Evolutionary conservation across 331 rosid species (phyloP).

Genomic region (Malus hybrid): DNA sequence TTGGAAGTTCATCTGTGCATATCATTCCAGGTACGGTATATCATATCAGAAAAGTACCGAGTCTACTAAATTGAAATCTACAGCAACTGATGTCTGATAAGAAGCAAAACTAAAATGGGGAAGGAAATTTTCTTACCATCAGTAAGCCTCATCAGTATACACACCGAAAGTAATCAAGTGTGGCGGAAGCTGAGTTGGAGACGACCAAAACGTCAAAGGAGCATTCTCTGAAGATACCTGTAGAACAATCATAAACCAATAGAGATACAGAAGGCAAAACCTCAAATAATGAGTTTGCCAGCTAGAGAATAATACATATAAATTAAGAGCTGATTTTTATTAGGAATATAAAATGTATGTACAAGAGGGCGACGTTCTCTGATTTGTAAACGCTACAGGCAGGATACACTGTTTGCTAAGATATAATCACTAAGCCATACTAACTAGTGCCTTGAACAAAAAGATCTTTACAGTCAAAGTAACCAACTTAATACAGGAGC

Average conservation of each 20-base stretch:
- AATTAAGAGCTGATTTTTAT: constrained; percentile 56
- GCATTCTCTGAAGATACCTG: constrained; percentile 11
- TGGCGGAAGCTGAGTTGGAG: neutral
- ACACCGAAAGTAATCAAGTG: neutral
- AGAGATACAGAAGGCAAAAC: constrained; percentile 4
- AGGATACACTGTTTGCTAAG: constrained; percentile 65
- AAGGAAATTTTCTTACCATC: constrained; percentile 16
- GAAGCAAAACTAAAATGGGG: neutral
- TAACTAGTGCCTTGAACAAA: constrained; percentile 72
- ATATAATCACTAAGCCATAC: constrained; percentile 67
- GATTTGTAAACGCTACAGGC: constrained; percentile 67
- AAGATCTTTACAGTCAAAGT: constrained; percentile 82
- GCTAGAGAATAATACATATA: constrained; percentile 7
- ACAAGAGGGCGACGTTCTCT: constrained; percentile 70
- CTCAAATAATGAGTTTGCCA: constrained; percentile 5
- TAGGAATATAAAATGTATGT: constrained; percentile 77
- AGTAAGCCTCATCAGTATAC: constrained; percentile 5
- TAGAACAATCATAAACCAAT: constrained; percentile 9
- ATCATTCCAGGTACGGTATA: neutral
- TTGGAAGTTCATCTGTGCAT: neutral
- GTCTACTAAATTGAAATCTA: neutral
- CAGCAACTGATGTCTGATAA: neutral
- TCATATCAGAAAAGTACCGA: neutral
- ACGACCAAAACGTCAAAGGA: neutral
- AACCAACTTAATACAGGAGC: constrained; percentile 50